These are phyloP conservation scores for Colletotrichum sp. DNA, from an alignment of 2,329 filamentous ascomycete genomes.

Conservation along the genomic window DNA sequence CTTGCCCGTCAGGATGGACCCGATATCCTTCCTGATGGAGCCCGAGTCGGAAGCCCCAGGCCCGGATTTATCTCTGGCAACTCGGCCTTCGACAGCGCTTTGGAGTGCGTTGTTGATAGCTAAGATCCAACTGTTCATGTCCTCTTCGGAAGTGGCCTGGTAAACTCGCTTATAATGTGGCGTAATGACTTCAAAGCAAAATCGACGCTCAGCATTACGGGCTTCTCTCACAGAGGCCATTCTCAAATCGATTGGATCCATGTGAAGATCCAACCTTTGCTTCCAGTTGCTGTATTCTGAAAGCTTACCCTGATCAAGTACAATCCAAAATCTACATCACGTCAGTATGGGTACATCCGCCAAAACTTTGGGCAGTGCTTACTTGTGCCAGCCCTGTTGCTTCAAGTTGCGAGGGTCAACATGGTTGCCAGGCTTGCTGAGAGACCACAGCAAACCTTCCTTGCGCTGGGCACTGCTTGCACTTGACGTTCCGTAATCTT, in stretches of 20 bases:
- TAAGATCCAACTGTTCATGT: slow-evolving; percentile 96
- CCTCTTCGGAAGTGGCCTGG: slow-evolving; percentile 96
- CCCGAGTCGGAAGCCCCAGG: slow-evolving; percentile 49
- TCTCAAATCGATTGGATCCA: slow-evolving; percentile 95
- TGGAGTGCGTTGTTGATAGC: slow-evolving; percentile 98
- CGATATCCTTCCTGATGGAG: slow-evolving; percentile 82
- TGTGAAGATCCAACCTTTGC: slow-evolving; percentile 93
- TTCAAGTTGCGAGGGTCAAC: slow-evolving; percentile 95
- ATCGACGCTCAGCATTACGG: slow-evolving; percentile 89
- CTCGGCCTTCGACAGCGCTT: slow-evolving; percentile 87
- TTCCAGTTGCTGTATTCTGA: slow-evolving; percentile 99
- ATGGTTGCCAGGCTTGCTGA: slow-evolving; percentile 91
- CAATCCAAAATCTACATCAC: slow-evolving; percentile 89
- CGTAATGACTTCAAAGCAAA: slow-evolving; percentile 98
- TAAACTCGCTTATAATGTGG: slow-evolving; percentile 96
- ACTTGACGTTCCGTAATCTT: slow-evolving; percentile 60
- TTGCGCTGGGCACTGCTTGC: slow-evolving; percentile 76
- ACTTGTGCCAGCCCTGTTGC: slow-evolving; percentile 99
- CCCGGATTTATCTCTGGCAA: slow-evolving; percentile 59
- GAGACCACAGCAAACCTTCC: slow-evolving; percentile 92
- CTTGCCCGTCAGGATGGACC: slow-evolving; percentile 91
- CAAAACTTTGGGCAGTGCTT: slow-evolving; percentile 42
- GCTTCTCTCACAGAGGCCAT: slow-evolving; percentile 98
- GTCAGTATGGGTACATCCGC: not conserved
- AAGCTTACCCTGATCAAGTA: slow-evolving; percentile 93